phyloP scores from a whole-genome alignment of 306 rosid species.

The Rosa persica region DNA sequence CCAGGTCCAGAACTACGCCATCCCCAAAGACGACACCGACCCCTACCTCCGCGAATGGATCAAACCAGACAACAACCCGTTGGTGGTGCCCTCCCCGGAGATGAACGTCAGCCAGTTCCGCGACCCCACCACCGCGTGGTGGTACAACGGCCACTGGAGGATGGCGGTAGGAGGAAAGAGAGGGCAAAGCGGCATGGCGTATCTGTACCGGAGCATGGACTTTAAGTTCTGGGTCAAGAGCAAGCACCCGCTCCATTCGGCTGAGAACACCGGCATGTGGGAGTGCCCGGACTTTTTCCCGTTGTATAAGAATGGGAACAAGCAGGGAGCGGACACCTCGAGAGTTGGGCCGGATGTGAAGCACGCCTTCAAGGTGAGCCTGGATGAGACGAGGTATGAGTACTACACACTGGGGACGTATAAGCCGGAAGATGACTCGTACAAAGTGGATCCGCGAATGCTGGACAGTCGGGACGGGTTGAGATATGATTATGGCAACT shows the following conservation, averaged over 20 bases:
- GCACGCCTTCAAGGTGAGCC: conserved; percentile 65
- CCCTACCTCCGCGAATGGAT: conserved; percentile 25
- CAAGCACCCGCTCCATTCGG: conserved; percentile 8
- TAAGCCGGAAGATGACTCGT: conserved; percentile 39
- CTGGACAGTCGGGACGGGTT: conserved; percentile 69
- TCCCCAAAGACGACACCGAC: conserved; percentile 18
- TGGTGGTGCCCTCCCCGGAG: conserved; percentile 1
- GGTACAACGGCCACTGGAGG: conserved; percentile 14
- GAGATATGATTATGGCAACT: conserved; percentile 81
- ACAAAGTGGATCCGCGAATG: conserved; percentile 22
- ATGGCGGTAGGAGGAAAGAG: conserved; percentile 14
- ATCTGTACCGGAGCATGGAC: conserved; percentile 22
- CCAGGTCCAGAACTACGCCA: conserved; percentile 24
- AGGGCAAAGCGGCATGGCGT: conserved; percentile 6
- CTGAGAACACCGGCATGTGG: conserved; percentile 24
- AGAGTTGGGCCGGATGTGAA: conserved; percentile 33
- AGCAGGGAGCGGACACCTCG: conserved; percentile 52
- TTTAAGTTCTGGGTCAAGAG: conserved; percentile 21
- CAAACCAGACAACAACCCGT: conserved; percentile 23
- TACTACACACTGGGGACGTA: conserved; percentile 59
- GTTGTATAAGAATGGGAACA: neutral
- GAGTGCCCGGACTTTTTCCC: conserved; percentile 34
- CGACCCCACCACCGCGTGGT: conserved; percentile 36
- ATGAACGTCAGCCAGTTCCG: conserved; percentile 18
- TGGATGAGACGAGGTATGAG: conserved; percentile 71